Evolutionary conservation across 345 rosid species (phyloP).

Genomic region (Reutealis trisperma): DNA sequence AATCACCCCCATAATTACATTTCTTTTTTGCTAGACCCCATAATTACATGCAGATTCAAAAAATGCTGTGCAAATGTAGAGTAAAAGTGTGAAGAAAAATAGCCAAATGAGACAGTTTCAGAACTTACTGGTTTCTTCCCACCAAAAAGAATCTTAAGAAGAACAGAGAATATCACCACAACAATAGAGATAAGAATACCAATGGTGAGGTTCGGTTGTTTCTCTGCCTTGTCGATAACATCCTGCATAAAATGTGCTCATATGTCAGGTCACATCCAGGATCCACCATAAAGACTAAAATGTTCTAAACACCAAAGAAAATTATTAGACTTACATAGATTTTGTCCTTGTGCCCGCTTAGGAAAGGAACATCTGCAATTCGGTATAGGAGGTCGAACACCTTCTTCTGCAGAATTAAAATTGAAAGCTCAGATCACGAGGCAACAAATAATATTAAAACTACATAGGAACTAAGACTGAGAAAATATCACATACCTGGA

Average conservation of each 20-base stretch:
- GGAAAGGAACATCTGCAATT: constrained; percentile 72
- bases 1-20: neutral
- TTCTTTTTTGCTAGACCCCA: too few species aligned
- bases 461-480: neutral
- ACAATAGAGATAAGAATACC: constrained; percentile 55
- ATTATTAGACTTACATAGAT: constrained; percentile 48
- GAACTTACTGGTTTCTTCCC: constrained; percentile 62
- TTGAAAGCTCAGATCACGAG: neutral
- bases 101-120: neutral
- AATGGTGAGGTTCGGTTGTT: constrained; percentile 62
- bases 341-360: constrained; percentile 55
- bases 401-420: constrained; percentile 30
- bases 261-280: constrained; percentile 2
- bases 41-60: neutral
- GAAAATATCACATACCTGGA: constrained; percentile 33
- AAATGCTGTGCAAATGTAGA: neutral
- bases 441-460: neutral
- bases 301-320: too few species aligned
- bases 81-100: neutral
- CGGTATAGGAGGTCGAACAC: constrained; percentile 65
- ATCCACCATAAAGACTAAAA: neutral
- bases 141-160: constrained; percentile 62
- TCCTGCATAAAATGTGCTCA: constrained; percentile 39
- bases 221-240: constrained; percentile 71
- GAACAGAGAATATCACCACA: constrained; percentile 46